Base-by-base conservation (phyloP, 2,329 filamentous ascomycete genomes). In the Colletotrichum plurivorum region DNA sequence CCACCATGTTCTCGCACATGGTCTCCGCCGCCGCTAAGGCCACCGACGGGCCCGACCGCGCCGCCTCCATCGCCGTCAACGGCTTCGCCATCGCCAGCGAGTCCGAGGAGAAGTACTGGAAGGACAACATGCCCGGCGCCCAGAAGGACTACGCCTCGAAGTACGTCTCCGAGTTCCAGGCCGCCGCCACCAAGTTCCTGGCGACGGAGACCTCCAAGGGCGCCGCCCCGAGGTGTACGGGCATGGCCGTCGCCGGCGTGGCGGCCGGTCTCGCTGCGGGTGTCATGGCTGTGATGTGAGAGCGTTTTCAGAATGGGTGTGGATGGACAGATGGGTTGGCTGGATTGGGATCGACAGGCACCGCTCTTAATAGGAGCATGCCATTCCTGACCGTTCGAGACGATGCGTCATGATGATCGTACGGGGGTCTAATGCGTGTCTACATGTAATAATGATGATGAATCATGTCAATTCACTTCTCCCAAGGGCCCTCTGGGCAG, bases 1-100 rank as follows among this genome's bases (percentile, higher is more conserved):
- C 53, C 18, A 68, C 71, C 18, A 63, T 72, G 43, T 55, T 60
- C 53, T 57, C 56, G 16, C 61, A 72, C 67, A 63, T 72, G 41
- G 71, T 53, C 57, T 66, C 70, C 41, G 71, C 70, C 36, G 71
- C 67, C 39, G 71, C 71, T 45, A 62, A 62, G 25, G 70, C 71
- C 25, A 64, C 56, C 45, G 51, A 72, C 57, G 63, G 67, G 20
- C 63, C 65, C 20, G 57, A 63, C 20, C 55, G 70, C 36, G 71
- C 71, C 20, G 70, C 67, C 1, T 72, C 71, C 2, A 57, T 68
- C 27, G 60, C 45, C 7, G 45, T 68, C 8, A 27, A 54, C 10
- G 46, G 60, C 5, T 54, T 31, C 3, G 55, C 22, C 27, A 9
- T 48, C 4, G 5, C 18, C 20, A n/a, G 25, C 1, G 36, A 46